Evolutionary conservation across 176 grass and related monocot species (phyloP).

Genomic region (Lolium perenne): DNA sequence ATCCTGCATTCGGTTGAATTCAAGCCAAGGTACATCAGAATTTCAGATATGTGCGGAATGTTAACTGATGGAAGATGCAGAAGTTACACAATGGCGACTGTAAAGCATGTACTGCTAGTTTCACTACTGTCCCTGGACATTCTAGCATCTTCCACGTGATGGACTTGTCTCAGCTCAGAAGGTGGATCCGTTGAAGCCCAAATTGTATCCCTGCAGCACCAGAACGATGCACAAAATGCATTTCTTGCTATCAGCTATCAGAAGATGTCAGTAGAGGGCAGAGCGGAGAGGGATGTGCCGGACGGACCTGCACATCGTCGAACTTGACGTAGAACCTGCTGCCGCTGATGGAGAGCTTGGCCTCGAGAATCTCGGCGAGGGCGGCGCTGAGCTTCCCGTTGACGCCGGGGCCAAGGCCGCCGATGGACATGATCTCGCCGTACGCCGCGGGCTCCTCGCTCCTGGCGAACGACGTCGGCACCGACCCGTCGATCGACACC

Average conservation of each 20-base stretch:
- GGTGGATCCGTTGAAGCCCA: slow-evolving; percentile 62
- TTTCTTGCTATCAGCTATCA: no score
- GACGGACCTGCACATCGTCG: slow-evolving; percentile 70
- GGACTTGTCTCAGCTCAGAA: slow-evolving; percentile 37
- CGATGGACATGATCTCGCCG: slow-evolving; percentile 88
- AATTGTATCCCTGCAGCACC: slow-evolving; percentile 41
- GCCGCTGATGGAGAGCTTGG: slow-evolving; percentile 73
- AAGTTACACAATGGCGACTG: neutral
- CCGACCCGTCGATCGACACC: slow-evolving; percentile 80
- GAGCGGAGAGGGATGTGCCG: neutral
- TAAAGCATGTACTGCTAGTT: neutral
- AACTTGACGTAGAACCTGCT: slow-evolving; percentile 94
- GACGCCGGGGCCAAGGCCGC: slow-evolving; percentile 74
- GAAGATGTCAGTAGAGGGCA: neutral
- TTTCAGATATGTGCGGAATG: neutral
- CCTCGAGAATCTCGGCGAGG: slow-evolving; percentile 80
- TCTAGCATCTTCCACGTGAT: neutral
- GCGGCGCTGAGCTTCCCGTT: slow-evolving; percentile 85
- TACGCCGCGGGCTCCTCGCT: slow-evolving; percentile 82
- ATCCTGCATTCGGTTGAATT: neutral
- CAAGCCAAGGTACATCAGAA: neutral
- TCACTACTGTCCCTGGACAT: neutral
- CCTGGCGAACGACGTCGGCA: slow-evolving; percentile 82
- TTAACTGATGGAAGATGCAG: neutral
- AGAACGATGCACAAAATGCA: neutral